Conservation (phyloP, 2,329 filamentous ascomycete genomes). For the Aspergillus neoniger region DNA sequence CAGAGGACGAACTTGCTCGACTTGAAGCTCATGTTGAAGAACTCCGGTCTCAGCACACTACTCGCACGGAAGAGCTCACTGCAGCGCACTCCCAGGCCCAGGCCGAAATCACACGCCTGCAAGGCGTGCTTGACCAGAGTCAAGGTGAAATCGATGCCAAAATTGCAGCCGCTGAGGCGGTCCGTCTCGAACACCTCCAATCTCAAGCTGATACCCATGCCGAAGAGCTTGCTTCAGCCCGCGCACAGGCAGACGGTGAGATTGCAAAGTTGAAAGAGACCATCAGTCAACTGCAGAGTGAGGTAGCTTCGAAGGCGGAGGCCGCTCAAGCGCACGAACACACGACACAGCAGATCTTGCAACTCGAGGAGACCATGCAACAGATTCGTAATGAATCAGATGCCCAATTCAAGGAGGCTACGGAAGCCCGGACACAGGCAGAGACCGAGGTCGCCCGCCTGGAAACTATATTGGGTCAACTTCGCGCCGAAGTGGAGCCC, state of each 20-base stretch:
- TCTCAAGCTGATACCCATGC: constrained; percentile 16
- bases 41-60: constrained; percentile 11
- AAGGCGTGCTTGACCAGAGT: constrained; percentile 51
- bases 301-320: constrained; percentile 20
- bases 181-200: constrained; percentile 18
- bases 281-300: constrained; percentile 37
- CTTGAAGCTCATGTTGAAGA: constrained; percentile 15
- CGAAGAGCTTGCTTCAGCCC: constrained; percentile 23
- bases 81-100: constrained; percentile 14
- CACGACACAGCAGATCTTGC: constrained; percentile 29
- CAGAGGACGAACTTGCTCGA: constrained; percentile 22
- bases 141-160: constrained; percentile 30
- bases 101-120: constrained; percentile 22
- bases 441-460: constrained; percentile 21
- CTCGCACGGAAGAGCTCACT: constrained; percentile 6
- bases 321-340: constrained; percentile 29
- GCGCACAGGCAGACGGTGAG: constrained; percentile 28
- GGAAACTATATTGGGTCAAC: constrained; percentile 30
- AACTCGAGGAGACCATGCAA: constrained; percentile 30
- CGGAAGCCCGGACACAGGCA: constrained; percentile 16
- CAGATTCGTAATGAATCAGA: constrained; percentile 27
- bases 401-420: constrained; percentile 22
- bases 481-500: constrained; percentile 20
- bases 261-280: constrained; percentile 30
- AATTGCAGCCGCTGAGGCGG: constrained; percentile 16